Conservation (phyloP, 306 rosid species). For the Herpetospermum pedunculosum region DNA sequence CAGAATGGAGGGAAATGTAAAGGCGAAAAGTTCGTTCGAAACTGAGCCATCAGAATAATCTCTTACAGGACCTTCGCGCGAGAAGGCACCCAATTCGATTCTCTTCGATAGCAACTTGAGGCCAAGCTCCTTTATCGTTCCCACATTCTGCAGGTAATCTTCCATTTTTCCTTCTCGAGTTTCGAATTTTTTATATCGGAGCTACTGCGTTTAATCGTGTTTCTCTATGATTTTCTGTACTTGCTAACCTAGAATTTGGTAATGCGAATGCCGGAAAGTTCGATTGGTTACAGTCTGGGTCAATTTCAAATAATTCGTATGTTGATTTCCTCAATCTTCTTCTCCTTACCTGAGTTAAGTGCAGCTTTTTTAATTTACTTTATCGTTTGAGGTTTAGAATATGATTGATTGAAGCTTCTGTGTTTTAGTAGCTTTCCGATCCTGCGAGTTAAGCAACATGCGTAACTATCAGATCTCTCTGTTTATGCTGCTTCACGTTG, state of each 20-base stretch:
- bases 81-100: conserved; percentile 1
- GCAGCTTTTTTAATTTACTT: not conserved
- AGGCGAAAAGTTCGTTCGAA: not conserved
- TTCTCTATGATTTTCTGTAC: not conserved
- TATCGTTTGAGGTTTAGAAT: not conserved
- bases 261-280: conserved; percentile 26
- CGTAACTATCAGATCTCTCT: not conserved
- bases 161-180: not conserved
- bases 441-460: not conserved
- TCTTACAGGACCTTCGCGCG: not conserved
- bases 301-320: conserved; percentile 33
- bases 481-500: not conserved
- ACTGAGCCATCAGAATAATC: conserved; percentile 1
- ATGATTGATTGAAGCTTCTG: not conserved
- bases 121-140: not conserved
- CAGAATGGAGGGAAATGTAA: not conserved
- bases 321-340: conserved; percentile 13
- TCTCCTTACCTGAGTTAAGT: not conserved
- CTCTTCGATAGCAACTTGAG: not conserved
- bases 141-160: not conserved
- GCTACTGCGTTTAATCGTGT: not conserved
- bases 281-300: conserved; percentile 22
- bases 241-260: not conserved
- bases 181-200: not conserved
- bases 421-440: not conserved